Base-by-base conservation (phyloP, 108 stramenopile genomes). In the Schizochytrium sp. region DNA sequence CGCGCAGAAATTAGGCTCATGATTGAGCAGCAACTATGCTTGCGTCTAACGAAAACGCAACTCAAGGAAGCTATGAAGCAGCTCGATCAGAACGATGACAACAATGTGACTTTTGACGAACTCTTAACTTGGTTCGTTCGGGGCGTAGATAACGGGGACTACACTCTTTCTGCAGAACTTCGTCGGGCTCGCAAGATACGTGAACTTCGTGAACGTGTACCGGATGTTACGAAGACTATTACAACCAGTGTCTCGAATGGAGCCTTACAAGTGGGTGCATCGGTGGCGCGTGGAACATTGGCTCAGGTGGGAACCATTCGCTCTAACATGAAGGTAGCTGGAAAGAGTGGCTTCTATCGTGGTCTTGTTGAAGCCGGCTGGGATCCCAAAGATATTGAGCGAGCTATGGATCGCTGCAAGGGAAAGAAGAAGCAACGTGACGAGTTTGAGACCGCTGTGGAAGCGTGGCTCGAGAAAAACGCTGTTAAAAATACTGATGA, bases 381-480 rank as follows among this genome's bases (percentile, higher is more conserved):
- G 76, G 28, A 0, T 10, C 5, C 17, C 10, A 53, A 13, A 1
- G 76, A 83, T 42, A 83, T 83, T 50, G 50, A 83, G 5, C 49
- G 55, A 40, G 76, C 76, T 56, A 83, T 83, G 50, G 76, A 83
- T 50, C 76, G 76, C 47, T 83, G 76, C 76, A 83, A 83, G 76
- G 53, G 53, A 5, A n/a, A 55, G 40, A 7, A 42, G 0, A 8
- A 53, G 50, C 10, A 83, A 1, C 3, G 12, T 10, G 50, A 83
- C 55, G 76, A 38, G 0, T 69, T 69, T 44, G 64, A 69, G 64
- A 44, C 64, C 64, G 64, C 64, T 44, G 64, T 69, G 64, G 64
- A 69, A 44, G 64, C 64, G 64, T 69, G 64, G 64, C 64, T 69
- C 64, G 64, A 69, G 64, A 69, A 69, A 15, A 69, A 69, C 44